A percentile compares a stretch with the other conserved stretches of the same genome.
Evolutionary conservation across 805 yeast genomes (phyloP).

Genomic region (Candida caryicola): DNA sequence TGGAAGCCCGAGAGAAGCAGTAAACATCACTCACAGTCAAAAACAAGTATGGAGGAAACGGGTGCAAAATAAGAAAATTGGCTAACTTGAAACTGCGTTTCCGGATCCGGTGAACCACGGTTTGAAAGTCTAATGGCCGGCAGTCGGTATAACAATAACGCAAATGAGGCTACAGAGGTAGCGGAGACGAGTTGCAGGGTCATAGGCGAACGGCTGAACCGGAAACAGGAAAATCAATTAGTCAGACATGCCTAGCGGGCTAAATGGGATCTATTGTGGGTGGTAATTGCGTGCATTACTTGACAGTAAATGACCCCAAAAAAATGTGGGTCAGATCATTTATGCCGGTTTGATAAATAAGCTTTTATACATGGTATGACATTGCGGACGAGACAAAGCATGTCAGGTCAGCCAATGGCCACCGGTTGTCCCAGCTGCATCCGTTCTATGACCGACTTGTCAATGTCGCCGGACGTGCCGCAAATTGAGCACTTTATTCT

Average conservation of each 20-base stretch:
- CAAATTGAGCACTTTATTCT: slow-evolving; percentile 52
- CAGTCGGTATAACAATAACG: too few species aligned
- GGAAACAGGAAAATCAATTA: neutral
- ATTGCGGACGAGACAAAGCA: neutral
- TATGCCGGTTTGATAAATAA: neutral
- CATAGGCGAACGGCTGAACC: neutral
- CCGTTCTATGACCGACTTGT: slow-evolving; percentile 20
- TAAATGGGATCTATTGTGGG: neutral
- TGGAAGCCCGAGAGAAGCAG: too few species aligned
- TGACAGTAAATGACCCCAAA: neutral
- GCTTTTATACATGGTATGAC: neutral
- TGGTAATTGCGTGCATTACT: neutral
- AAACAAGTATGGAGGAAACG: too few species aligned
- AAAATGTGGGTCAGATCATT: neutral
- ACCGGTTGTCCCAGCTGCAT: slow-evolving; percentile 34
- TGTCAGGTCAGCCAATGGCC: slow-evolving; percentile 18
- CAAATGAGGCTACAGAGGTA: too few species aligned
- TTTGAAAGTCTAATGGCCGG: too few species aligned
- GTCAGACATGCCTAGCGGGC: neutral
- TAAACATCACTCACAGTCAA: too few species aligned
- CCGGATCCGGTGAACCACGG: neutral
- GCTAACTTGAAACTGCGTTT: neutral
- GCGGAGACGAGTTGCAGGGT: too few species aligned
- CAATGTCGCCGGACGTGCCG: slow-evolving; percentile 37
- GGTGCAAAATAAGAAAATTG: neutral